Conservation (phyloP, 352 stramenopile genomes). For the Phytophthora tentaculata region DNA sequence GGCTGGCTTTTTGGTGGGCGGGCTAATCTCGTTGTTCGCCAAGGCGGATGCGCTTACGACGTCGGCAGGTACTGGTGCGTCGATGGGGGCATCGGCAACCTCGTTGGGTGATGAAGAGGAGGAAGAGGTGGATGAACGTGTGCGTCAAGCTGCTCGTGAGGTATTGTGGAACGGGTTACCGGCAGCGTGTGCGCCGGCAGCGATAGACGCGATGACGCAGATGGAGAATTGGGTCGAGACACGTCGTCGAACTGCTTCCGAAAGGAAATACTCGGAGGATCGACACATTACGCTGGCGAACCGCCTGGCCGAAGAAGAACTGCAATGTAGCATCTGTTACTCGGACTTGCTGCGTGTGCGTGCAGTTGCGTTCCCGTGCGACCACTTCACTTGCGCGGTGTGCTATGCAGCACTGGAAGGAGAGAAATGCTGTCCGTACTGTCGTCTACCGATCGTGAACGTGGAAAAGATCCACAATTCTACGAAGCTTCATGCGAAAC, state of each 20-base stretch:
- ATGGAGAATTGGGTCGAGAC: conserved; percentile 60
- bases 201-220: conserved; percentile 45
- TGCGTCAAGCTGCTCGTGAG: conserved; percentile 39
- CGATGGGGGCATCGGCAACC: not conserved
- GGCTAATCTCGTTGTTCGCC: conserved; percentile 64
- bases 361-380: conserved; percentile 63
- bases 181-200: conserved; percentile 31
- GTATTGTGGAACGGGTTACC: conserved; percentile 52
- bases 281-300: conserved; percentile 58
- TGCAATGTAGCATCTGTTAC: conserved; percentile 83
- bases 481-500: conserved; percentile 51
- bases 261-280: conserved; percentile 53
- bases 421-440: conserved; percentile 74
- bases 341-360: conserved; percentile 61
- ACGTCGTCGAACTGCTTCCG: conserved; percentile 39
- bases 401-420: conserved; percentile 66
- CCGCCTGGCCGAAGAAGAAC: conserved; percentile 62
- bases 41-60: conserved; percentile 62
- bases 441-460: conserved; percentile 43
- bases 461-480: conserved; percentile 58
- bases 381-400: conserved; percentile 70
- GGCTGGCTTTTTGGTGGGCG: conserved; percentile 64
- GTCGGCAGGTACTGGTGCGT: conserved; percentile 34
- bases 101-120: conserved; percentile 22
- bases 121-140: conserved; percentile 29